Base-by-base conservation (phyloP, 768 basidiomycete species). In the Termitomyces sp. region DNA sequence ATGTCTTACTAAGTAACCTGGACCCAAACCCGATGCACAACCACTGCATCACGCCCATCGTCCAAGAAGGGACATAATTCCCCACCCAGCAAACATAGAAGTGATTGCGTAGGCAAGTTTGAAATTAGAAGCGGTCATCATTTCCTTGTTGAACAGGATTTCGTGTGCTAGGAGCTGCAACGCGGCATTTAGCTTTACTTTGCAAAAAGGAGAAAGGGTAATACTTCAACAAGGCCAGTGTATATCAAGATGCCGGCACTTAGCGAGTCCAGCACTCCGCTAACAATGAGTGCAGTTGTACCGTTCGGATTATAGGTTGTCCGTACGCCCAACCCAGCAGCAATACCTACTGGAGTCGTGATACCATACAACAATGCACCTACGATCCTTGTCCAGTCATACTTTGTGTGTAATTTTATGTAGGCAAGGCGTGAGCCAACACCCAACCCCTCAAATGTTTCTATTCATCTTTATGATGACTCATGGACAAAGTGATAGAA, bases 401-500 rank as follows among this genome's bases (percentile, higher is more conserved):
- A 88, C 54, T 69, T 66, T 1, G 66, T 58, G 0, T 87, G 78
- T 1, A 93, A 74, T n/a, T 73, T 70, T 64, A 98, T 78, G 68
- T 77, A 84, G 1, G 95, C 92, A 9, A 98, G 75, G 8, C 96
- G 89, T 0, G 93, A 85, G 12, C 95, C 96, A 19, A 98, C 75
- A 67, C 93, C 96, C 44, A 98, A 79, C 19, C 94, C 96, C 69
- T 98, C 96, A 64, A 98, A 98, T 43, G 82, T 88, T 79, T 95
- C 90, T 93, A 64, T 7, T 50, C 35, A 32, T 14, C 4, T n/a
- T 12, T 24, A 41, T 55, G 19, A 55, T 55, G 22, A 8, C 40
- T 14, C 44, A 53, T 2, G 14, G 14, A 38, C 12, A 14, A 22
- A 46, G 19, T 26, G 17, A 26, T 22, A 15, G 26, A 54, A 47